Percentiles rank a stretch among this genome's conserved stretches.
Conservation (phyloP, 768 basidiomycete species). For the Phaffia tasmanica region DNA sequence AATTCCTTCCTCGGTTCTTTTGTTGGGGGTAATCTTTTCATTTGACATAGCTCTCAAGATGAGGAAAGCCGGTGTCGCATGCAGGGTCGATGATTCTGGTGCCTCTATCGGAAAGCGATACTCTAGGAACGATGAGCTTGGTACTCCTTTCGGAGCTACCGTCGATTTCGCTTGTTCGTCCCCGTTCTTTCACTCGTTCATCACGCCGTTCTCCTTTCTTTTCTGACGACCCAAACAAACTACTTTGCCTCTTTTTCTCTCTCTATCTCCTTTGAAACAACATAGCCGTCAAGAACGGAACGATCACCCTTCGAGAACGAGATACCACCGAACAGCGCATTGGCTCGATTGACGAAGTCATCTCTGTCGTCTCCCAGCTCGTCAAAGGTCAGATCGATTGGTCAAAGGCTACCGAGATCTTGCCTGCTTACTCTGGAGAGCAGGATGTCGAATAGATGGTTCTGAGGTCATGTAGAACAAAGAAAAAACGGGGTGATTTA, state of each 20-base stretch:
- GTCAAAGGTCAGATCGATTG: slow-evolving; percentile 65
- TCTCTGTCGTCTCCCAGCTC: slow-evolving; percentile 64
- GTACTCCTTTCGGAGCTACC: slow-evolving; percentile 92
- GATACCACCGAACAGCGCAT: slow-evolving; percentile 91
- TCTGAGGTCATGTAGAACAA: too few relatives aligned
- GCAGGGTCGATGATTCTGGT: slow-evolving; percentile 90
- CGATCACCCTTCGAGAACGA: slow-evolving; percentile 88
- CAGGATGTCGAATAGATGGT: slow-evolving; percentile 51
- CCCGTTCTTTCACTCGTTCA: slow-evolving; percentile 5
- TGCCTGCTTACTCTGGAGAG: slow-evolving; percentile 75
- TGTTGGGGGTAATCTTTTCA: background rate
- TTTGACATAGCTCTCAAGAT: slow-evolving; percentile 59
- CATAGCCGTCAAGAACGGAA: slow-evolving; percentile 75
- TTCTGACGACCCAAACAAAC: background rate
- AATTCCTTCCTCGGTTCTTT: background rate
- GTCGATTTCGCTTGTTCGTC: slow-evolving; percentile 77
- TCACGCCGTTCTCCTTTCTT: background rate
- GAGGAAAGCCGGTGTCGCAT: slow-evolving; percentile 76
- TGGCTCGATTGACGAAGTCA: slow-evolving; percentile 78
- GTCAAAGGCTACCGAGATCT: slow-evolving; percentile 56
- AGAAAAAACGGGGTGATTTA: too few relatives aligned
- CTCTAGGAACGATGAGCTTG: slow-evolving; percentile 93
- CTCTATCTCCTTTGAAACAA: background rate
- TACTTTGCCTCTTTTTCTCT: background rate
- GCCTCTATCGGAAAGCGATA: slow-evolving; percentile 94